phyloP scores from a whole-genome alignment of 1,284 basidiomycete species.

The Cryptococcus sp. region DNA sequence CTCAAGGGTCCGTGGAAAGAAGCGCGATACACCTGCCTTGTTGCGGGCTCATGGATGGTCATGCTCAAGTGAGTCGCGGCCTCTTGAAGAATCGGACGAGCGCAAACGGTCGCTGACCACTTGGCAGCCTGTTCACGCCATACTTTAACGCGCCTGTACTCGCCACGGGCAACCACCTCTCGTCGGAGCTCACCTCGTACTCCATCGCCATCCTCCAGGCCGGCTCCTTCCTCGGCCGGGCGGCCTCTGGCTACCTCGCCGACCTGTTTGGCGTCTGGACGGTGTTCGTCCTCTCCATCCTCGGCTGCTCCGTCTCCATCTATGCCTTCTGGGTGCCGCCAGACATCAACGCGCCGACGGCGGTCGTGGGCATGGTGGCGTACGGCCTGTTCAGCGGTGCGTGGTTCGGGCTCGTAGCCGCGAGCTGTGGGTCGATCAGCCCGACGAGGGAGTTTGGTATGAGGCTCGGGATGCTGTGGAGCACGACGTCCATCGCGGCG shows the following conservation, averaged over 20 bases:
- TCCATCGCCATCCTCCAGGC: slow-evolving; percentile 38
- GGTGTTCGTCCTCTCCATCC: slow-evolving; percentile 28
- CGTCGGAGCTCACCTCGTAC: slow-evolving; percentile 27
- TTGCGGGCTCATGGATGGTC: slow-evolving; percentile 25
- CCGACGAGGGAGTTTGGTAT: slow-evolving; percentile 45
- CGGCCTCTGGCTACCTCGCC: slow-evolving; percentile 32
- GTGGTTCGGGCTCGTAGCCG: slow-evolving; percentile 42
- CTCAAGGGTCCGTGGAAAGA: slow-evolving; percentile 38
- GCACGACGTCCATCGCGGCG: slow-evolving; percentile 27
- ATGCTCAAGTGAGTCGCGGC: slow-evolving; percentile 33
- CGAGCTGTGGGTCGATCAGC: slow-evolving; percentile 38
- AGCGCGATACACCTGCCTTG: slow-evolving; percentile 27
- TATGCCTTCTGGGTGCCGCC: slow-evolving; percentile 40
- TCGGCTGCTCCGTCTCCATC: slow-evolving; percentile 25
- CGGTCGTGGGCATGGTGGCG: slow-evolving; percentile 36
- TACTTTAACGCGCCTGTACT: slow-evolving; percentile 36
- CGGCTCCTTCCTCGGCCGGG: slow-evolving; percentile 42
- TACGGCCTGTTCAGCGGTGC: slow-evolving; percentile 41
- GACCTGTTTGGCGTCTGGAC: slow-evolving; percentile 41
- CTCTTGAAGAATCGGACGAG: background rate
- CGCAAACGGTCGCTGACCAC: background rate
- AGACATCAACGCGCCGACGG: slow-evolving; percentile 26
- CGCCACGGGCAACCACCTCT: slow-evolving; percentile 25
- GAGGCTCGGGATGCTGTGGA: slow-evolving; percentile 45
- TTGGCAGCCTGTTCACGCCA: slow-evolving; percentile 31